These are phyloP conservation scores for Albophoma yamanashiensis DNA, from an alignment of 2,329 filamentous ascomycete genomes.

Conservation along the genomic window DNA sequence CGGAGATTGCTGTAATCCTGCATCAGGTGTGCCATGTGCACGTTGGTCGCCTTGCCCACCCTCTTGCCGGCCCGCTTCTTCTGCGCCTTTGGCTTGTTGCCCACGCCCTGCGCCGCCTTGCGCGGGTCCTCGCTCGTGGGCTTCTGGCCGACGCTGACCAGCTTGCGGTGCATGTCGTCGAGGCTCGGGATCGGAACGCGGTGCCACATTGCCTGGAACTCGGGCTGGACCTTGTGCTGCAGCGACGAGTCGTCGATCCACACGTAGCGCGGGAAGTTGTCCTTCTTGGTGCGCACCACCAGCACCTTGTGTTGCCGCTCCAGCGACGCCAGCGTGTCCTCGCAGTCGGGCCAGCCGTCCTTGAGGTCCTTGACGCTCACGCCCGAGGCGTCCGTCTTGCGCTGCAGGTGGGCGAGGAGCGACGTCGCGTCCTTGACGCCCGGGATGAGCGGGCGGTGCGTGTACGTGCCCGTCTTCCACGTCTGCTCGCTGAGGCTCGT, in stretches of 20 bases:
- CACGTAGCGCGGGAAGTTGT: slow-evolving; percentile 73
- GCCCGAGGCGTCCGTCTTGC: slow-evolving; percentile 68
- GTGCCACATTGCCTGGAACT: slow-evolving; percentile 78
- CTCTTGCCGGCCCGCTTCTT: slow-evolving; percentile 58
- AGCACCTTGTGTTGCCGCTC: slow-evolving; percentile 72
- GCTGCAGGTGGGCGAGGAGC: slow-evolving; percentile 71
- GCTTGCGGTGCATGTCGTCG: slow-evolving; percentile 66
- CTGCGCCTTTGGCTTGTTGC: slow-evolving; percentile 56
- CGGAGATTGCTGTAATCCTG: slow-evolving; percentile 54
- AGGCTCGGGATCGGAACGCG: slow-evolving; percentile 65
- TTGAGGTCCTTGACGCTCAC: slow-evolving; percentile 84
- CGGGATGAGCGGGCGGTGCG: slow-evolving; percentile 70
- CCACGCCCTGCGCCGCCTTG: slow-evolving; percentile 29
- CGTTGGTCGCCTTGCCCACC: slow-evolving; percentile 74
- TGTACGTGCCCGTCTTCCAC: slow-evolving; percentile 62
- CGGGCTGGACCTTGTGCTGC: slow-evolving; percentile 63
- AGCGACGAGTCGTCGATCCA: slow-evolving; percentile 82
- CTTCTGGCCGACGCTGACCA: slow-evolving; percentile 69
- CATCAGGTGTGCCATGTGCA: slow-evolving; percentile 74
- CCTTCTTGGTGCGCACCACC: slow-evolving; percentile 85
- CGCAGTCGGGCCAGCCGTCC: slow-evolving; percentile 86
- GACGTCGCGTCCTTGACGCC: slow-evolving; percentile 69
- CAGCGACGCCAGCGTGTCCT: slow-evolving; percentile 65
- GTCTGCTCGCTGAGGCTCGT: slow-evolving; percentile 53
- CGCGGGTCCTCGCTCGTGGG: slow-evolving; percentile 73